These are phyloP conservation scores for Stentor roeselii DNA, from an alignment of 73 alveolate species.

Conservation along the genomic window DNA sequence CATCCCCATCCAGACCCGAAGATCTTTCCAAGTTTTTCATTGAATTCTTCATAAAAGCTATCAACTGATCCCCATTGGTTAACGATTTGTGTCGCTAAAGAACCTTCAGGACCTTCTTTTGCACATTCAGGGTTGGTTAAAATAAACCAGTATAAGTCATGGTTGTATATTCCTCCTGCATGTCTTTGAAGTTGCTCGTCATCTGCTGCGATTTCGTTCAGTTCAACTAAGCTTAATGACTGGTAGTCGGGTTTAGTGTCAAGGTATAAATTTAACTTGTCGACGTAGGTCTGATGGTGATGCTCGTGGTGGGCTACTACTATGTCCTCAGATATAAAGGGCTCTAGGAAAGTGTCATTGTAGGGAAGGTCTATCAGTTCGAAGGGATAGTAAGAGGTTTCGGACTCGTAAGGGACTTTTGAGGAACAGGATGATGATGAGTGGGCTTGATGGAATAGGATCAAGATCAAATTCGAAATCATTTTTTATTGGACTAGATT, in stretches of 20 bases:
- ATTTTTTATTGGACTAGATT: too few species aligned
- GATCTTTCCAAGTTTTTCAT: neutral
- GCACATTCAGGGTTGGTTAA: neutral
- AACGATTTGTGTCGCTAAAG: neutral
- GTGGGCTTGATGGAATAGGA: too few species aligned
- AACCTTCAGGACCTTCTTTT: neutral
- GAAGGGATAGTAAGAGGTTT: constrained; percentile 14
- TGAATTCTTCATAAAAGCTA: constrained; percentile 17
- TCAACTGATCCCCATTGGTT: constrained; percentile 30
- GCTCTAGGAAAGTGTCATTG: neutral
- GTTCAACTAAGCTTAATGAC: neutral
- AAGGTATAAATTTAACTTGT: constrained; percentile 3
- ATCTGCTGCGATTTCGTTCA: constrained; percentile 1
- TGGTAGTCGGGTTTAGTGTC: neutral
- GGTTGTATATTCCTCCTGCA: constrained; percentile 32
- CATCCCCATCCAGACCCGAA: constrained; percentile 39
- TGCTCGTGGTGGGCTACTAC: constrained; percentile 17
- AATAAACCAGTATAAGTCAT: constrained; percentile 9
- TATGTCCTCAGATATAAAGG: neutral
- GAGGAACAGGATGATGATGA: too few species aligned
- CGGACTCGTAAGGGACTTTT: too few species aligned
- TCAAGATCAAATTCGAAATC: too few species aligned
- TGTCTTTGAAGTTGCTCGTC: neutral
- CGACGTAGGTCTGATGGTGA: constrained; percentile 27
- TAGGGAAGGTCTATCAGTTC: neutral